These are phyloP conservation scores for Yarrowia porcina DNA, from an alignment of 805 yeast species.

Conservation along the genomic window DNA sequence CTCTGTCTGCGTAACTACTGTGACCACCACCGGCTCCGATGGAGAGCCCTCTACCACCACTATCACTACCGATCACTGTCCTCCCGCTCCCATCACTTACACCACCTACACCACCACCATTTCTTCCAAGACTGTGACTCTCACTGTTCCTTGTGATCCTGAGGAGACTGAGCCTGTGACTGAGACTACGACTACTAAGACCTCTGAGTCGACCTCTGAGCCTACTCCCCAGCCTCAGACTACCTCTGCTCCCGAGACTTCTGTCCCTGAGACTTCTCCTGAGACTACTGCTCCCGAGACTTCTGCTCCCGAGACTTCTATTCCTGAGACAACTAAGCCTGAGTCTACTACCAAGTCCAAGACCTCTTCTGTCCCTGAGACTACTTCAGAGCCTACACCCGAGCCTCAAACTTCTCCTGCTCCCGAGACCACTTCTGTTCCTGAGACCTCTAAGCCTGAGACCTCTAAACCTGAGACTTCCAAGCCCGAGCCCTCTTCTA, in stretches of 20 bases:
- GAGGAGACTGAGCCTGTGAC: background rate
- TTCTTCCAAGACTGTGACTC: background rate
- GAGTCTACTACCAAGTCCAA: background rate
- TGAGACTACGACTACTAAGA: background rate
- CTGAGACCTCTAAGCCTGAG: background rate
- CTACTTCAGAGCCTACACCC: background rate
- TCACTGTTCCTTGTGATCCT: constrained; percentile 18
- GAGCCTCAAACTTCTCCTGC: no score
- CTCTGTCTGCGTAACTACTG: background rate
- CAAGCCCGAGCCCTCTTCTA: background rate
- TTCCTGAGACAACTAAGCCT: background rate
- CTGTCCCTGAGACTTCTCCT: background rate
- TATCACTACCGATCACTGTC: constrained; percentile 4
- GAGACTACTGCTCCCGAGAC: background rate
- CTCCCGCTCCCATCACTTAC: background rate
- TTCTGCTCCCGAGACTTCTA: no score
- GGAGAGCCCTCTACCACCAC: constrained; percentile 14
- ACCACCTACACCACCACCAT: background rate
- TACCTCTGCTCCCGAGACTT: background rate
- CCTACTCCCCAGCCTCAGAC: no score
- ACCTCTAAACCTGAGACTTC: background rate
- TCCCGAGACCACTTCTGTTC: background rate
- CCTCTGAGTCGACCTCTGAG: background rate
- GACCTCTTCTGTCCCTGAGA: background rate
- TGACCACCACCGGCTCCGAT: background rate